Conservation (phyloP, 1,284 basidiomycete genomes). For the Austroboletus sp. region DNA sequence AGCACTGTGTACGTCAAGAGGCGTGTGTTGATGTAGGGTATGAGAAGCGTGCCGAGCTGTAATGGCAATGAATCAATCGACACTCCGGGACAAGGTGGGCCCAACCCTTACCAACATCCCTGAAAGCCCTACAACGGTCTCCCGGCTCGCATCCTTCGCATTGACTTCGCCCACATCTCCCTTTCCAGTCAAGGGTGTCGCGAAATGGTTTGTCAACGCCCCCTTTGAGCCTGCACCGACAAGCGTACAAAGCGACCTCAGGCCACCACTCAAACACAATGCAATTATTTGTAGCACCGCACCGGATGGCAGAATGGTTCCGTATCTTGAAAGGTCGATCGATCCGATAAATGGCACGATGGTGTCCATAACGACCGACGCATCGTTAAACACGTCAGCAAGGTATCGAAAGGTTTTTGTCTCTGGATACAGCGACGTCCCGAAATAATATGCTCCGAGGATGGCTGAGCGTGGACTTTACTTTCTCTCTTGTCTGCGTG, state of each 20-base stretch:
- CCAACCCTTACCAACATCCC: slow-evolving; percentile 55
- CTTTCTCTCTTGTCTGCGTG: neutral
- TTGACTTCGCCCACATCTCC: slow-evolving; percentile 65
- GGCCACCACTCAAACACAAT: slow-evolving; percentile 51
- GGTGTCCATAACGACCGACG: slow-evolving; percentile 52
- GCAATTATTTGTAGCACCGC: slow-evolving; percentile 40
- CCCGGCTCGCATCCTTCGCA: slow-evolving; percentile 65
- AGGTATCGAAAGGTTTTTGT: slow-evolving; percentile 65
- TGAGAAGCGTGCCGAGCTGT: slow-evolving; percentile 52
- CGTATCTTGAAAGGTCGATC: slow-evolving; percentile 20
- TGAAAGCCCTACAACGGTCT: slow-evolving; percentile 58
- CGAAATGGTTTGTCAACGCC: slow-evolving; percentile 61
- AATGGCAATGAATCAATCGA: slow-evolving; percentile 6
- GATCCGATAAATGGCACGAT: slow-evolving; percentile 50
- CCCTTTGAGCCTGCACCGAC: slow-evolving; percentile 62
- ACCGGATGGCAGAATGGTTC: slow-evolving; percentile 22
- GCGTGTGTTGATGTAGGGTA: slow-evolving; percentile 48
- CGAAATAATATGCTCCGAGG: slow-evolving; percentile 52
- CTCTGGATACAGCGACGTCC: slow-evolving; percentile 60
- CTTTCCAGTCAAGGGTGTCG: slow-evolving; percentile 39
- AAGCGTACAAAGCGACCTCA: slow-evolving; percentile 54
- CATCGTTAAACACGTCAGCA: slow-evolving; percentile 63
- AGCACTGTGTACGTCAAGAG: slow-evolving; percentile 47
- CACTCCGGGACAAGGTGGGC: neutral
- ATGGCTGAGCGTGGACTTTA: slow-evolving; percentile 43